Base-by-base conservation (phyloP, 345 rosid species). In the Linum usitatissimum region DNA sequence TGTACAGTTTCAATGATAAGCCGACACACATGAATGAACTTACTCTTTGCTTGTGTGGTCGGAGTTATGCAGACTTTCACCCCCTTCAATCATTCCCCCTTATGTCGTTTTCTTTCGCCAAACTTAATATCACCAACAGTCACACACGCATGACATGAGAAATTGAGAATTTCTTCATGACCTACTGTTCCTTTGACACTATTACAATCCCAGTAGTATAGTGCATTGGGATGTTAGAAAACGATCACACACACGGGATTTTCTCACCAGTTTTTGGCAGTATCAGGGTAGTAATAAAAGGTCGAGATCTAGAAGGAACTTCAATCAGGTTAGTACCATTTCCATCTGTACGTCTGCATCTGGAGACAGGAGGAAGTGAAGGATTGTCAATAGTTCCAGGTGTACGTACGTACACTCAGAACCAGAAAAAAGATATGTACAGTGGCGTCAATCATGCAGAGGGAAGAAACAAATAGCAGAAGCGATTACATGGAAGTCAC, bases 41-140 rank as follows among this genome's bases (percentile, higher is more conserved):
- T 39, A 45, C 21, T 55, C 65, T 21, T 3, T 42, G 48, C 61
- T 56, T 55, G 20, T 63, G 79, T 67, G 71, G 75, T 55, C 38
- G 23, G 36, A 62, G 67, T 20, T 4, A 51, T 36, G 9, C 53
- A 39, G 64, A 18, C 19, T n/a, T 13, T 9, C 38, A 6, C 51
- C 48, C 19, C 28, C 7, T 15, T 45, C 15, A 7, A 45, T 45
- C 10, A 45, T 45, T 45, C 15, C 17, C 17, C 51, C 51, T 2
- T 45, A 7, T 40, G 48, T 40, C 13, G 4, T 40, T 40, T 40
- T 40, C 13, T 12, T 40, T 40, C 7, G 13, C 13, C 48, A 40
- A 6, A 40, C 48, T 23, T 45, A 45, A 45, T 45, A 45, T 45
- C 51, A 45, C 10, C 2, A 15, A 45, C 51, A 45, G 15, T 45